Conservation (phyloP, 176 grass and related monocot genomes). For the Oryza nivara region DNA sequence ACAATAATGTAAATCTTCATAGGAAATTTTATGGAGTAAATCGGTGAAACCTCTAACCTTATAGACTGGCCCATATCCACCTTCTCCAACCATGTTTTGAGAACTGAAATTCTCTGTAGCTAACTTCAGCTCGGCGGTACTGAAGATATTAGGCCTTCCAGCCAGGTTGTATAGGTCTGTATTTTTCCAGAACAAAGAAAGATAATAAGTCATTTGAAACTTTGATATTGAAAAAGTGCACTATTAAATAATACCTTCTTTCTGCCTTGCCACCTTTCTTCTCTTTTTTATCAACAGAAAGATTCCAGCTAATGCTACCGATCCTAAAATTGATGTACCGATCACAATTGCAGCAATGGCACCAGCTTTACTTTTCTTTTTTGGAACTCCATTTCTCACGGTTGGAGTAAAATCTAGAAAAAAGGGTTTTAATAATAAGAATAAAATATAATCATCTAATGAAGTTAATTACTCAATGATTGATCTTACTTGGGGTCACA, state of each 20-base stretch:
- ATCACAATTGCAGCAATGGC: slow-evolving; percentile 53
- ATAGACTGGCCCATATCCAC: slow-evolving; percentile 68
- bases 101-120: slow-evolving; percentile 51
- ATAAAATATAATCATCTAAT: not conserved
- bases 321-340: slow-evolving; percentile 22
- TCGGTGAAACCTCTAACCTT: slow-evolving; percentile 36
- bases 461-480: not conserved
- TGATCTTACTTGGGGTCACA: slow-evolving; percentile 15
- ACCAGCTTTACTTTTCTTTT: slow-evolving; percentile 43
- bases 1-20: too few relatives aligned
- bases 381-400: slow-evolving; percentile 51
- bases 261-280: slow-evolving; percentile 30
- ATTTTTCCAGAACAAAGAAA: not conserved
- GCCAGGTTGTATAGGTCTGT: slow-evolving; percentile 30
- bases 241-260: slow-evolving; percentile 40
- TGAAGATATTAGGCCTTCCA: slow-evolving; percentile 34
- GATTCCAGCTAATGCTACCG: slow-evolving; percentile 39
- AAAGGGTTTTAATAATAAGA: slow-evolving; percentile 22
- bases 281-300: slow-evolving; percentile 48
- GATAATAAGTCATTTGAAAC: not conserved
- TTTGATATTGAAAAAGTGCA: not conserved
- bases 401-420: slow-evolving; percentile 75
- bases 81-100: slow-evolving; percentile 58
- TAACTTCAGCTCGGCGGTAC: slow-evolving; percentile 18
- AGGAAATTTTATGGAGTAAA: too few relatives aligned